These are phyloP conservation scores for Inonotus hispidus DNA, from an alignment of 1,284 basidiomycete species.

Conservation along the genomic window DNA sequence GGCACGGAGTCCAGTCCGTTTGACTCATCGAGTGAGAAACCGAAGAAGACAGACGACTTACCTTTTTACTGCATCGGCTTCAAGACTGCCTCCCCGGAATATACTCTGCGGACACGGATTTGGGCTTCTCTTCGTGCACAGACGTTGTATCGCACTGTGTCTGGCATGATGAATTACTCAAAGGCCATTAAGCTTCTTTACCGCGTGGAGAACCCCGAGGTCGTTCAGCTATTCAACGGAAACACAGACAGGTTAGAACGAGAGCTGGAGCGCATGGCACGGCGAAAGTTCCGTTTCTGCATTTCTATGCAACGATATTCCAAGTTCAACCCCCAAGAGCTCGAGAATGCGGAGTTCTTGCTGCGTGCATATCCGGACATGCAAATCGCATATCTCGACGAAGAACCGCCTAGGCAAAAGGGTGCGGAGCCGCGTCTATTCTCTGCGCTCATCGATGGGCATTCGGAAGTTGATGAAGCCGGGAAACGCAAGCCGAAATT, in stretches of 20 bases:
- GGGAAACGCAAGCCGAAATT: conserved; percentile 97
- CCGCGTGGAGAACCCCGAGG: conserved; percentile 98
- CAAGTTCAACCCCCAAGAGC: conserved; percentile 99
- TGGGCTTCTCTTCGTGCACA: conserved; percentile 99
- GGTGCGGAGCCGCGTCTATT: conserved; percentile 89
- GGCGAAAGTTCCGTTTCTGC: conserved; percentile 98
- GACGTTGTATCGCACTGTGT: conserved; percentile 98
- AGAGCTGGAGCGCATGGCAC: conserved; percentile 94
- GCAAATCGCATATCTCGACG: conserved; percentile 98
- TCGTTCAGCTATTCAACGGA: conserved; percentile 93
- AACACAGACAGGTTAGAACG: conserved; percentile 97
- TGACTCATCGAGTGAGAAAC: conserved; percentile 69
- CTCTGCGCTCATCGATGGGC: conserved; percentile 94
- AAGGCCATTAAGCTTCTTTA: conserved; percentile 99
- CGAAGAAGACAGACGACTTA: conserved; percentile 82
- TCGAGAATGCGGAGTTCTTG: conserved; percentile 98
- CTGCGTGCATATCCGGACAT: conserved; percentile 97
- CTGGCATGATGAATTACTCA: conserved; percentile 99
- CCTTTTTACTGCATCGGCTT: conserved; percentile 99
- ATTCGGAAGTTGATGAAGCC: conserved; percentile 90
- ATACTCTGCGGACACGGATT: conserved; percentile 97
- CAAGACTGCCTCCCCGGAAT: conserved; percentile 98
- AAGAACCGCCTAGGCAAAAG: conserved; percentile 80
- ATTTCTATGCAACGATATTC: conserved; percentile 99
- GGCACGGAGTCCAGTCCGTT: conserved; percentile 50